These are phyloP conservation scores for Ophiostoma australiae DNA, from an alignment of 2,329 filamentous ascomycete species.

Conservation along the genomic window DNA sequence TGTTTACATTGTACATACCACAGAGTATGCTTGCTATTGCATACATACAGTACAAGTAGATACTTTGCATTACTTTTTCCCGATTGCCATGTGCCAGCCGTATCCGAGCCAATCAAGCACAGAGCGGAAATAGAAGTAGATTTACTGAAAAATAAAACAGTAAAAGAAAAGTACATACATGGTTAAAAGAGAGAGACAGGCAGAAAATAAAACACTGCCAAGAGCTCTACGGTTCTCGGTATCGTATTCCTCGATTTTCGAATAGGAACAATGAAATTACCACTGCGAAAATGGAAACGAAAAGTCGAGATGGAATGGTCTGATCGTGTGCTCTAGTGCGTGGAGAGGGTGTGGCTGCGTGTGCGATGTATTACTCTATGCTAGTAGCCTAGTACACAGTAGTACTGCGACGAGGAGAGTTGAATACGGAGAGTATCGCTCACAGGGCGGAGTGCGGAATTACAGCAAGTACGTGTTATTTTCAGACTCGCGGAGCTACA, in stretches of 20 bases:
- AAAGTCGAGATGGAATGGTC: background rate
- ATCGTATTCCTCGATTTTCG: background rate
- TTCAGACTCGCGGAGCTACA: background rate
- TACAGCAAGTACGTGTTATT: background rate
- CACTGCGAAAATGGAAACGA: background rate
- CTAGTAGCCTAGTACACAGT: too few species aligned
- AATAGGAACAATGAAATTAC: background rate
- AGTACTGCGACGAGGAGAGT: background rate
- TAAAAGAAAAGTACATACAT: background rate
- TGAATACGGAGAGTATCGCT: background rate
- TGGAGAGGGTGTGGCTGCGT: background rate
- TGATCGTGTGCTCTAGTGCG: constrained; percentile 13
- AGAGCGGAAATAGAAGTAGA: background rate
- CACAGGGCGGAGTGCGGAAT: background rate
- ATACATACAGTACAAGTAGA: too few species aligned
- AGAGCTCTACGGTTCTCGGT: background rate
- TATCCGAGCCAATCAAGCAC: background rate
- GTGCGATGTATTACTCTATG: too few species aligned
- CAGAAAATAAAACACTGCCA: background rate
- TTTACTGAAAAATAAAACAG: background rate
- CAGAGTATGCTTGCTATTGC: too few species aligned
- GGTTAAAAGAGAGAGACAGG: background rate
- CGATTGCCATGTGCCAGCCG: constrained; percentile 7
- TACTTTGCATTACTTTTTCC: background rate
- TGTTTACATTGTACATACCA: too few species aligned